Base-by-base conservation (phyloP, 176 grass and related monocot genomes). In the Elymus sibiricus region DNA sequence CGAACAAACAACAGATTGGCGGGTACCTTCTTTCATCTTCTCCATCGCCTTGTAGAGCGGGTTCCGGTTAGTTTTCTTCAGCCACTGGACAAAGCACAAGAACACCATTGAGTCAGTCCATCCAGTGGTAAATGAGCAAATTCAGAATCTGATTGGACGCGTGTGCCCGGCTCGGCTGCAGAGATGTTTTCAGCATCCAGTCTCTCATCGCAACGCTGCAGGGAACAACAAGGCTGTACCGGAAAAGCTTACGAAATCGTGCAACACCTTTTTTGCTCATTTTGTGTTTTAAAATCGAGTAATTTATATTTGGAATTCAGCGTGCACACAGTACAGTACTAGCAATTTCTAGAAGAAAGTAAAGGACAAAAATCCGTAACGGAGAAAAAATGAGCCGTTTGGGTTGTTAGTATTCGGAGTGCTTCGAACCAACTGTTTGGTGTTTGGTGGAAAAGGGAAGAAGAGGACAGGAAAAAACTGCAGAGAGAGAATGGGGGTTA, bases 1-100 rank as follows among this genome's bases (percentile, higher is more conserved):
- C 24, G 3, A 14, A 24, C 4, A n/a, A 46, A 55, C 43, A 74
- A 13, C 2, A 14, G 1, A 79, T 4, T 34, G 32, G 4, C 24
- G 29, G 8, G 8, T 78, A 98, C 95, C 95, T 95, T 95, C 93
- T 90, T 98, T 98, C 96, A 98, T 98, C 78, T 95, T 95, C 85
- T 98, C 96, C 78, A 98, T 88, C 6, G 96, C 92, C 76, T 98
- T 93, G 86, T 83, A 79, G 17, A 98, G 93, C 79, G 96, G 96
- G 62, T 98, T 95, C 63, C 96, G 86, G 60, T 86, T 88, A 3
- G 93, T 98, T 80, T 94, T 94, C 86, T 95, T 95, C 90, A 98
- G 62, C 96, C 96, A 98, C 93, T 98, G 79, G 72, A 81, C 25
- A 84, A 82, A 64, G 44, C 14, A 81, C 43, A 44, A 32, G 58